Evolutionary conservation across 2,329 filamentous ascomycete species (phyloP), one percentile per base, ranked within the genome.

Genomic region (Colletotrichum euphorbiae): DNA sequence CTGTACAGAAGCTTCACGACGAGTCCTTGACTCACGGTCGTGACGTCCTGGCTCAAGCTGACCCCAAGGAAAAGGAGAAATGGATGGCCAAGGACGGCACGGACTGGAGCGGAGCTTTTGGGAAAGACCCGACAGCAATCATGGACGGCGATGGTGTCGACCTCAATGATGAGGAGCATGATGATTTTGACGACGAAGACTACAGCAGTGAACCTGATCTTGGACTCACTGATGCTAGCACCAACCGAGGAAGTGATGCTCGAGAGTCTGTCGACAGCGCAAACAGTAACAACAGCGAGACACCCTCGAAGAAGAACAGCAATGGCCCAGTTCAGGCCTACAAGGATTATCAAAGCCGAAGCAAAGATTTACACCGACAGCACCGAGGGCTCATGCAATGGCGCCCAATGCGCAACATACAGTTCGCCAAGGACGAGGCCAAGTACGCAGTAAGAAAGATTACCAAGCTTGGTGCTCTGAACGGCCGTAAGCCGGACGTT

Each of bases 341-440:
- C 75, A 89, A 89, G 76, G 85, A 90, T 21, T 89, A 91, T 76
- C 89, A 89, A 73, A 83, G 84, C 64, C 86, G 89, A 70, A 93
- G 90, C 75, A 89, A 91, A 70, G 89, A 92, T 51, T 84, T 98
- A 76, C 91, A 94, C 77, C 88, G 94, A 0, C 93, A 94, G 80
- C 94, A 98, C 73, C 86, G 94, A 11, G 95, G 95, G 0, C 75
- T 97, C 76, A 97, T 98, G 93, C 95, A 98, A 78, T 98, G 94
- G 94, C 92, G 90, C 75, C 94, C 95, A 0, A 92, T 94, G 77
- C 86, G 95, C 45, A 97, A 97, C 76, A 84, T 89, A 21, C 89
- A 90, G 72, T 98, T 98, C 77, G 94, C 91, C 48, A 97, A 96
- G 80, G 86, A 98, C 74, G 93, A 98, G 82, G 89, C 92, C 0